A percentile compares a stretch with the other conserved stretches of the same genome.
Conservation (phyloP, 1,139 yeast genomes). For the Lodderomyces margitis region DNA sequence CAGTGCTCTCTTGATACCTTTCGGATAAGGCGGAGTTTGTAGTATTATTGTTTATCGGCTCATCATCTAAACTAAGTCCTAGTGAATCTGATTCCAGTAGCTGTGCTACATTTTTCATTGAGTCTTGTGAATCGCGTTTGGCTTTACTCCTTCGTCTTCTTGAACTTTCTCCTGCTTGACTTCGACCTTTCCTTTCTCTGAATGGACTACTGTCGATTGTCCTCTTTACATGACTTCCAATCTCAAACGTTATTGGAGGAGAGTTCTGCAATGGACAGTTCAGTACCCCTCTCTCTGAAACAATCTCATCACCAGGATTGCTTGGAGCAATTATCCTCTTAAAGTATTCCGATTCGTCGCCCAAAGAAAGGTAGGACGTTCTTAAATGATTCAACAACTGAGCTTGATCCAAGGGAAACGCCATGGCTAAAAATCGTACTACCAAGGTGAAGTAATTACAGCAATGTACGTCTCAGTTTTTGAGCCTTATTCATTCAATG, state of each 20-base stretch:
- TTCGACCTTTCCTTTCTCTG: constrained; percentile 1
- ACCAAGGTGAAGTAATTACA: background rate
- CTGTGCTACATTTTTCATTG: background rate
- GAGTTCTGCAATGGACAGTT: constrained; percentile 21
- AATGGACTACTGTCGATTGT: constrained; percentile 8
- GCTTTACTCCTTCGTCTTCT: background rate
- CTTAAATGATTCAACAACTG: constrained; percentile 33
- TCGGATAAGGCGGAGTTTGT: background rate
- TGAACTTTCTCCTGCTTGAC: background rate
- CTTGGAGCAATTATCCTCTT: constrained; percentile 20
- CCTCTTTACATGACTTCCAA: constrained; percentile 22
- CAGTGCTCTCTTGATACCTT: background rate
- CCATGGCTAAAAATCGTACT: constrained; percentile 21
- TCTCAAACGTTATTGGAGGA: constrained; percentile 36
- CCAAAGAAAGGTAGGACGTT: constrained; percentile 27
- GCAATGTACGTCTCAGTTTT: background rate
- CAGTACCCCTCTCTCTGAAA: background rate
- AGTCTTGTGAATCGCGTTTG: background rate
- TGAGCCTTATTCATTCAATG: background rate
- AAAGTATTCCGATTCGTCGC: constrained; percentile 27
- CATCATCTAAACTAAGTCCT: background rate
- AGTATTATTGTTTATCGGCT: background rate
- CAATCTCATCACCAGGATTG: background rate
- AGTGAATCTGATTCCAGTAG: background rate
- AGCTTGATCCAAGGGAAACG: constrained; percentile 35